Conservation (phyloP, 768 basidiomycete genomes). For the Lactarius vividus region DNA sequence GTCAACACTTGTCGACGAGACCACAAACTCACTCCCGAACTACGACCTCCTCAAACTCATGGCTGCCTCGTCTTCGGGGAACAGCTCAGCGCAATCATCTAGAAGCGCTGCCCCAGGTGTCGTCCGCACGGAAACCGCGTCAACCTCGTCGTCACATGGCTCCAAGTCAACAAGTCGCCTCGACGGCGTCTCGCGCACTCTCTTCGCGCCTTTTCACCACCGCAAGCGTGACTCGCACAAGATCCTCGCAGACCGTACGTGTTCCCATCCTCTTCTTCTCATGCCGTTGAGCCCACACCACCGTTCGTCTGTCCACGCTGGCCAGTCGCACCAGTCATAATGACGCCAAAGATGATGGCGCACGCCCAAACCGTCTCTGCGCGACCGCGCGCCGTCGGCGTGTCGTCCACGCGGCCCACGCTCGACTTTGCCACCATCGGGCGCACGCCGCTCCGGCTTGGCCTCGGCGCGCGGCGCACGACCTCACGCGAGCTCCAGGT, state of each 20-base stretch:
- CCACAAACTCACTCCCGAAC: conserved; percentile 2
- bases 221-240: conserved; percentile 67
- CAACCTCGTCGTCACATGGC: conserved; percentile 23
- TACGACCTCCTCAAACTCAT: conserved; percentile 20
- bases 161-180: conserved; percentile 42
- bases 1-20: conserved; percentile 1
- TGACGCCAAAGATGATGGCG: conserved; percentile 83
- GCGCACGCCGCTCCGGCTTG: conserved; percentile 70
- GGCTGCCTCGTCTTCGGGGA: conserved; percentile 32
- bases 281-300: not conserved
- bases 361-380: conserved; percentile 68
- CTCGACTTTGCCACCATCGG: conserved; percentile 78
- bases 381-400: conserved; percentile 37
- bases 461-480: conserved; percentile 60
- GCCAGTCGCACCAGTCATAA: conserved; percentile 81
- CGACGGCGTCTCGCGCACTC: conserved; percentile 62
- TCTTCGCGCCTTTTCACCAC: conserved; percentile 63
- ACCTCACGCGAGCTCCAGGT: conserved; percentile 85
- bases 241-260: conserved; percentile 74
- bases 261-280: conserved; percentile 13
- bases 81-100: conserved; percentile 33
- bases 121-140: conserved; percentile 23
- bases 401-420: conserved; percentile 38
- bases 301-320: not conserved
- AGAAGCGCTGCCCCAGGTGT: conserved; percentile 42